Base-by-base conservation (phyloP, 495 filamentous ascomycete genomes). In the Penicillium daleae region DNA sequence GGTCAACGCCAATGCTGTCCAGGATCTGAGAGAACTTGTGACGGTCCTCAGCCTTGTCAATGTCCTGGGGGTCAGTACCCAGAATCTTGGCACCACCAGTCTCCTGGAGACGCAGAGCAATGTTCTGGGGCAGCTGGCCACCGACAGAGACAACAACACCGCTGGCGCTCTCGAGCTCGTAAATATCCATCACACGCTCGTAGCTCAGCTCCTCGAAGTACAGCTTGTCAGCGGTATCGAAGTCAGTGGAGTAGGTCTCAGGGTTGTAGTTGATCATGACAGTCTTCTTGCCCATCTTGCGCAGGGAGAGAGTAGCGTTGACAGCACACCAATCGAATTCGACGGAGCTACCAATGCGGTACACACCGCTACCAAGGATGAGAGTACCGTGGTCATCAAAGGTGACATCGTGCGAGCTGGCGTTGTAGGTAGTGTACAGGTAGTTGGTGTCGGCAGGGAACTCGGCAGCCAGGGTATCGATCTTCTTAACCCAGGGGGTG, bases 261-360 rank as follows among this genome's bases (percentile, higher is more conserved):
- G 93, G 93, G 75, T 96, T 95, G 75, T 89, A 93, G 74, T 98
- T 99, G 76, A 99, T 96, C 92, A 99, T 96, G 59, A 96, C 89
- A 21, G 94, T 99, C 85, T 97, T 97, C 84, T 97, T 92, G 66
- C 92, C 94, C 87, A 97, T 93, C 55, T 88, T 80, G 65, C 87
- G 86, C 64, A 97, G 83, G 37, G 93, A 93, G 32, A 91, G 82
- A 17, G 95, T 95, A 62, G 92, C 92, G 71, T 94, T 97, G 65
- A 97, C 94, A 59, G 94, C 94, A 72, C 95, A 98, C 94, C 94
- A 99, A 78, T 99, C 94, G 72, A 99, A 99, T 77, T 99, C 94
- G 59, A 99, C 94, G 24, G 93, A 97, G 80, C 90, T 94, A 63
- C 95, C 94, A 71, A 97, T 99, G 66, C 94, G 87, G 83, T 98